Evolutionary conservation across 306 rosid genomes (phyloP).

Genomic region (Prunus davidiana): DNA sequence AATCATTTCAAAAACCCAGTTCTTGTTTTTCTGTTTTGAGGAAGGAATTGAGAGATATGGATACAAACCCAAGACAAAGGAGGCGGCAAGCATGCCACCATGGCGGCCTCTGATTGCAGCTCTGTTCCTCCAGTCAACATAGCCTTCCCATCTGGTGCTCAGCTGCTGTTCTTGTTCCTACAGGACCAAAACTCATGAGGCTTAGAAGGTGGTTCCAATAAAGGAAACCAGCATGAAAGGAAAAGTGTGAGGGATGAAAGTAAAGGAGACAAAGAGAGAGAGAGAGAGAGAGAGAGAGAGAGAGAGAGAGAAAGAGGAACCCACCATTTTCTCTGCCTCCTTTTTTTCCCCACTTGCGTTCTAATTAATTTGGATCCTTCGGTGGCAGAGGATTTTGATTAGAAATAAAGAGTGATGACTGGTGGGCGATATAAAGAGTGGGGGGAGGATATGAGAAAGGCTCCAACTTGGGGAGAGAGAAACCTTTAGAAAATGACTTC

Average conservation of each 20-base stretch:
- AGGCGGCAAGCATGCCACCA: constrained; percentile 91
- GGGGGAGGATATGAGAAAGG: constrained; percentile 13
- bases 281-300: not conserved
- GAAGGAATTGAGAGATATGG: not conserved
- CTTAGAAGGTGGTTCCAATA: not conserved
- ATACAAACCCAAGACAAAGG: constrained; percentile 71
- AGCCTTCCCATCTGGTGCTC: constrained; percentile 70
- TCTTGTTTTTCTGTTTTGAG: not conserved
- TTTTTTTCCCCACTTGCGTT: constrained; percentile 19
- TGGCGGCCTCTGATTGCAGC: constrained; percentile 71
- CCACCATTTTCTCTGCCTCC: constrained; percentile 33
- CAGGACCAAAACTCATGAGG: constrained; percentile 2
- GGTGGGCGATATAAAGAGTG: constrained; percentile 45
- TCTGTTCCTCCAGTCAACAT: constrained; percentile 75
- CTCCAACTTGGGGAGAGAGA: constrained; percentile 27
- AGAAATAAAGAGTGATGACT: constrained; percentile 18
- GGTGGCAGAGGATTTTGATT: constrained; percentile 28
- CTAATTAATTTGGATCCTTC: constrained; percentile 30
- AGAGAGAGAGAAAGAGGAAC: not conserved
- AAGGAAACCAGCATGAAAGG: not conserved
- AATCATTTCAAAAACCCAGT: not conserved
- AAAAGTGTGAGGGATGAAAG: not conserved
- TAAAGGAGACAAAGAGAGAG: not conserved
- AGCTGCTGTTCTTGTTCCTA: constrained; percentile 49
- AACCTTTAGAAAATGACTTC: constrained; percentile 33